These are phyloP conservation scores for Tubosaeta sp. DNA, from an alignment of 768 basidiomycete genomes.

Conservation along the genomic window DNA sequence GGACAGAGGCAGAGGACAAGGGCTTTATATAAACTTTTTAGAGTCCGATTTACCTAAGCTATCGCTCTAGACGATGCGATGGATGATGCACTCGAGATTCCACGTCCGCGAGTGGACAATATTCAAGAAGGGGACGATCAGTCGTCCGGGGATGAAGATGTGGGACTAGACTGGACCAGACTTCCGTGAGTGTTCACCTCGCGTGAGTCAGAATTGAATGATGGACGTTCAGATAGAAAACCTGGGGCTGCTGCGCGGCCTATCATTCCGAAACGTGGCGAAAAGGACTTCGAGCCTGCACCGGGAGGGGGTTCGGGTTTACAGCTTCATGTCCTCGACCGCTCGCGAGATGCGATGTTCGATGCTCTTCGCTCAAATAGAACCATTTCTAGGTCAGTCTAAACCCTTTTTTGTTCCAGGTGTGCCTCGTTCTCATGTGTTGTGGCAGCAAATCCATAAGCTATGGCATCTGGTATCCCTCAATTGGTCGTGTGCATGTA, in stretches of 20 bases:
- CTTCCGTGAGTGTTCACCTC: conserved; percentile 44
- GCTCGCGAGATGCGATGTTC: conserved; percentile 83
- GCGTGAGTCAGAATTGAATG: conserved; percentile 6
- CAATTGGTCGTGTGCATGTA: conserved; percentile 59
- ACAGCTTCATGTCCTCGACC: conserved; percentile 78
- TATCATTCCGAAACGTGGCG: conserved; percentile 90
- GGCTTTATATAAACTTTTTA: neutral
- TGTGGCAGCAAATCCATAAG: conserved; percentile 66
- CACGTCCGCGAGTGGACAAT: conserved; percentile 17
- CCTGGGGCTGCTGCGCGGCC: conserved; percentile 42
- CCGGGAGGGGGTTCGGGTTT: conserved; percentile 59
- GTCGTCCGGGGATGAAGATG: conserved; percentile 73
- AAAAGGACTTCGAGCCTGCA: conserved; percentile 94
- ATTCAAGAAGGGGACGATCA: conserved; percentile 34
- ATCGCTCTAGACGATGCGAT: conserved; percentile 28
- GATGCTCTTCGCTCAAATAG: conserved; percentile 70
- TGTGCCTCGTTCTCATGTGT: neutral
- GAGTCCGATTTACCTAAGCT: neutral
- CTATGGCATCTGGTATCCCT: conserved; percentile 76
- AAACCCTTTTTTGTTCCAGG: neutral
- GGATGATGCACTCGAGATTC: conserved; percentile 60
- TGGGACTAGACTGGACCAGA: conserved; percentile 79
- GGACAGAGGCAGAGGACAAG: conserved; percentile 1
- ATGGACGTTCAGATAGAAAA: conserved; percentile 12
- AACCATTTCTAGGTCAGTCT: conserved; percentile 66